These are phyloP conservation scores for Cladorrhinum sp. DNA, from an alignment of 2,329 filamentous ascomycete species.

Conservation along the genomic window DNA sequence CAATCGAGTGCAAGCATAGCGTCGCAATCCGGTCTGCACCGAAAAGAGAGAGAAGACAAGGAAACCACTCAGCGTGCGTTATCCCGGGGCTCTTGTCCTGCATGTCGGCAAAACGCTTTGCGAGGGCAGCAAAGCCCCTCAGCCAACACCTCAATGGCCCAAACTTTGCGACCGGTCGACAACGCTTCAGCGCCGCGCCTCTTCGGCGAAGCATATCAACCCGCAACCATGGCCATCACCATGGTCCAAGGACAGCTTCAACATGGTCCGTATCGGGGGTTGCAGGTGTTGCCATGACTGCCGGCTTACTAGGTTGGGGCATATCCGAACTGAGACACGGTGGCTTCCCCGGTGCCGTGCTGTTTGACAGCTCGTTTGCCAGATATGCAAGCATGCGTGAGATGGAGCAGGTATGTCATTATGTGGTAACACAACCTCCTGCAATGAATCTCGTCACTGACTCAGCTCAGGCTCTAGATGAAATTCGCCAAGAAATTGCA, in stretches of 20 bases:
- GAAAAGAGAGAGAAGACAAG: slow-evolving; percentile 2
- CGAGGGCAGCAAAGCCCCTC: slow-evolving; percentile 31
- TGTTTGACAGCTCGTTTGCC: slow-evolving; percentile 30
- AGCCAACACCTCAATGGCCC: slow-evolving; percentile 23
- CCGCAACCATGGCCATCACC: slow-evolving; percentile 5
- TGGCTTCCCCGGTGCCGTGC: slow-evolving; percentile 26
- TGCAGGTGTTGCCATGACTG: slow-evolving; percentile 37
- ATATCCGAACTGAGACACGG: slow-evolving; percentile 32
- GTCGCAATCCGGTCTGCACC: slow-evolving; percentile 12
- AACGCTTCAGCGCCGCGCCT: slow-evolving; percentile 25
- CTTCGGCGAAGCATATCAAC: slow-evolving; percentile 17
- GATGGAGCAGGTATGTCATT: slow-evolving; percentile 39
- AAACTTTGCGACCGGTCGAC: slow-evolving; percentile 16
- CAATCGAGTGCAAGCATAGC: slow-evolving; percentile 11
- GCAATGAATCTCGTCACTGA: neutral
- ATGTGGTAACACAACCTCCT: neutral
- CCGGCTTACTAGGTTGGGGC: slow-evolving; percentile 42
- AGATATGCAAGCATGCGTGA: slow-evolving; percentile 42
- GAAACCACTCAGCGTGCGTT: slow-evolving; percentile 2
- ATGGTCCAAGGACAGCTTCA: slow-evolving; percentile 19
- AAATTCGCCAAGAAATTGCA: slow-evolving; percentile 47
- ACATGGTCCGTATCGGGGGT: slow-evolving; percentile 36
- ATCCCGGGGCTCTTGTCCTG: slow-evolving; percentile 23
- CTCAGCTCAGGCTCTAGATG: slow-evolving; percentile 43
- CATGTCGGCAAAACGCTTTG: slow-evolving; percentile 32